phyloP scores from a whole-genome alignment of 768 basidiomycete genomes.

The Lactarius deliciosus region DNA sequence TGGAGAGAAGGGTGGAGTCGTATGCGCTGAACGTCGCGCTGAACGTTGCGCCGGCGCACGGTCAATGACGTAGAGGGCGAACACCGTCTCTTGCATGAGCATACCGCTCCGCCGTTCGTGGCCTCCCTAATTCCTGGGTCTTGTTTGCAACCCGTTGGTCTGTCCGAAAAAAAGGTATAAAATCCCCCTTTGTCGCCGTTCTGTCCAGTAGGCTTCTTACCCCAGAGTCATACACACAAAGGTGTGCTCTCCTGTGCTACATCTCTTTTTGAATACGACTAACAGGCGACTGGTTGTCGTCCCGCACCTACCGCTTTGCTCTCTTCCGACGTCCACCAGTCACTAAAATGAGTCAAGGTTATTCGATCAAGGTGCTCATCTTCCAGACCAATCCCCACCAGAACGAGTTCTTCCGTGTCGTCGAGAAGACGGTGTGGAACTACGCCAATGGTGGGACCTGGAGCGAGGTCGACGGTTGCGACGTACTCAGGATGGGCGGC shows the following conservation, averaged over 20 bases:
- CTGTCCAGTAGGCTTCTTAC: not conserved
- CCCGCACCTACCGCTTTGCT: not conserved
- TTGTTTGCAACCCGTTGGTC: not conserved
- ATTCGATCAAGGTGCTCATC: conserved; percentile 30
- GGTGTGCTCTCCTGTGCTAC: not conserved
- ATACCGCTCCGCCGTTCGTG: too few species aligned
- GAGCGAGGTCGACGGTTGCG: conserved; percentile 30
- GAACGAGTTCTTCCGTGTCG: conserved; percentile 34
- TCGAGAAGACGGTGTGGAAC: conserved; percentile 40
- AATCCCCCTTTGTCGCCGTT: not conserved
- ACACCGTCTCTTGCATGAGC: not conserved
- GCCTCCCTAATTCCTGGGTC: not conserved
- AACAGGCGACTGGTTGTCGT: not conserved
- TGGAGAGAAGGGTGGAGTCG: not conserved
- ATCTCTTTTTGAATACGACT: too few species aligned
- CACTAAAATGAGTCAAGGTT: conserved; percentile 13
- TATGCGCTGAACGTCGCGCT: not conserved
- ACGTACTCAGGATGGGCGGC: conserved; percentile 38
- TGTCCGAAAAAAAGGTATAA: not conserved
- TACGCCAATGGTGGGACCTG: conserved; percentile 40
- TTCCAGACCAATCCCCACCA: conserved; percentile 27
- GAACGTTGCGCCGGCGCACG: not conserved
- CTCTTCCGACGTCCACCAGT: not conserved
- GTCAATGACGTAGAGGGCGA: not conserved
- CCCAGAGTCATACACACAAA: not conserved